Evolutionary conservation across 441 rosid species (phyloP).

Genomic region (Syzygium malaccense): DNA sequence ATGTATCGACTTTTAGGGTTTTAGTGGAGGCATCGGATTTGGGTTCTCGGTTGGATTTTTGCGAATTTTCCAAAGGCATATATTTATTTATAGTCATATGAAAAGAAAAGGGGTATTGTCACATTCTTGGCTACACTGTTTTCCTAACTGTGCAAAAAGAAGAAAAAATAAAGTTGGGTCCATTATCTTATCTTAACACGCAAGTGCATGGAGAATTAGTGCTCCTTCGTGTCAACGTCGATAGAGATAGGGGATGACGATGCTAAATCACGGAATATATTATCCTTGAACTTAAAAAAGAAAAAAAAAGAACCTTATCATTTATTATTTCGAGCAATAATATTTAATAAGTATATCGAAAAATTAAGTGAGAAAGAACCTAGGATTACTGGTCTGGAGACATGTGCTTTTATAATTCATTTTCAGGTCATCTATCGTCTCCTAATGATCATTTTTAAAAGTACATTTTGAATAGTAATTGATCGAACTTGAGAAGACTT

Average conservation of each 20-base stretch:
- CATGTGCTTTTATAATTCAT: not conserved
- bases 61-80: not conserved
- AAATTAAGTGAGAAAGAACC: not conserved
- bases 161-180: constrained; percentile 3
- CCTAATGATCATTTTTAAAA: not conserved
- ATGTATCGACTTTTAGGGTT: not conserved
- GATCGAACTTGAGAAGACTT: not conserved
- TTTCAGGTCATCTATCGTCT: not conserved
- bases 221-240: not conserved
- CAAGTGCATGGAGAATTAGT: constrained; percentile 2
- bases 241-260: not conserved
- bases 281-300: not conserved
- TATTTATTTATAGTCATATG: not conserved
- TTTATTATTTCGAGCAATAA: not conserved
- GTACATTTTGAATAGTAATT: not conserved
- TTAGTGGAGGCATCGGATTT: not conserved
- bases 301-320: not conserved
- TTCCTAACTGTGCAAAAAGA: not conserved
- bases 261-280: not conserved
- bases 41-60: not conserved
- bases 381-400: not conserved
- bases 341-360: not conserved
- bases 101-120: not conserved
- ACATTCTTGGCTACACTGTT: not conserved
- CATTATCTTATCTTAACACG: constrained; percentile 16